These are phyloP conservation scores for Aspergillus sp. DNA, from an alignment of 2,329 filamentous ascomycete species.

Conservation along the genomic window DNA sequence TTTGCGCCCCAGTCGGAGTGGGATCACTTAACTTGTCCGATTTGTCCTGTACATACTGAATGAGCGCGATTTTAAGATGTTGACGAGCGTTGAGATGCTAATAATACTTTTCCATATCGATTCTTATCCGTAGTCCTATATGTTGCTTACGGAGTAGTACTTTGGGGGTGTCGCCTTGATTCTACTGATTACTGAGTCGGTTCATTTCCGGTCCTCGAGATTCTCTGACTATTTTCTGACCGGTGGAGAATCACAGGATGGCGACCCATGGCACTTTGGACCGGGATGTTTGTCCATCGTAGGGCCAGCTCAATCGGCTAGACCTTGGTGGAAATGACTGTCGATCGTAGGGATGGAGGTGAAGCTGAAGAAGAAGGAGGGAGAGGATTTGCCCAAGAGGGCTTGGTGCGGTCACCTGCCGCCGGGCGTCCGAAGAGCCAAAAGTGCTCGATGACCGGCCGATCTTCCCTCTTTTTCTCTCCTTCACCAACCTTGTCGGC, in stretches of 20 bases:
- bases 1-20: constrained; percentile 22
- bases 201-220: not conserved
- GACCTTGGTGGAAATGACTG: not conserved
- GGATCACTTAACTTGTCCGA: constrained; percentile 24
- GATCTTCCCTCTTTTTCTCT: not conserved
- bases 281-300: not conserved
- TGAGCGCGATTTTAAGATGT: constrained; percentile 8
- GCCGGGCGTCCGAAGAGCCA: not conserved
- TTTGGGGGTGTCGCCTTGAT: not conserved
- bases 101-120: not conserved
- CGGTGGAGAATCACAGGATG: not conserved
- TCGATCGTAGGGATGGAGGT: not conserved
- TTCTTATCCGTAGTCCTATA: constrained; percentile 7
- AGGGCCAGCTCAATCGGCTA: not conserved
- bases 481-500: not conserved
- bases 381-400: not conserved
- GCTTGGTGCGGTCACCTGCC: not conserved
- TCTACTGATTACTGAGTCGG: too few species aligned
- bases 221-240: not conserved
- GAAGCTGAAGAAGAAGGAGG: not conserved
- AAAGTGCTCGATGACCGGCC: not conserved
- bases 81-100: not conserved
- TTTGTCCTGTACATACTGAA: constrained; percentile 41
- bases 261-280: not conserved
- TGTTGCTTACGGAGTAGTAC: constrained; percentile 14